A percentile compares a stretch with the other conserved stretches of the same genome.
Conservation (phyloP, 2,329 filamentous ascomycete genomes). For the Trichothecium roseum region DNA sequence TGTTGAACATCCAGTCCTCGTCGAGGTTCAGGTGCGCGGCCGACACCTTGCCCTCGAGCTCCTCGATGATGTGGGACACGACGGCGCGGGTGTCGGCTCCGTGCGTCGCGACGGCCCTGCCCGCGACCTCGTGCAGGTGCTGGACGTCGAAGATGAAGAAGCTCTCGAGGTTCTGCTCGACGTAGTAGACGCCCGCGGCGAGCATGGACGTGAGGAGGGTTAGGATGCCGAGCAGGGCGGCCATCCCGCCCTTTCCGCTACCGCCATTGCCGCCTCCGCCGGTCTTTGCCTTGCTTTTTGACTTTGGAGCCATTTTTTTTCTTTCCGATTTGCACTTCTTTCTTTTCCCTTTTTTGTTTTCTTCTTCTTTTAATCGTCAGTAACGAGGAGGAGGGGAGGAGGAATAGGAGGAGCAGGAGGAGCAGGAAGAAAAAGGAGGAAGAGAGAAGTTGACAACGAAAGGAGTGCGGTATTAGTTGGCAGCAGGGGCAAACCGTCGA, state of each 20-base stretch:
- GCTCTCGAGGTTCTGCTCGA: conserved; percentile 47
- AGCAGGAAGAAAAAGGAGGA: too few relatives aligned
- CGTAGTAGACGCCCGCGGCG: conserved; percentile 39
- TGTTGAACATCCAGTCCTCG: conserved; percentile 87
- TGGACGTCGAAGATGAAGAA: conserved; percentile 69
- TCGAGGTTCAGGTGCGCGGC: conserved; percentile 52
- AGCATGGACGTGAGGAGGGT: conserved; percentile 44
- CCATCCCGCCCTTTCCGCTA: conserved; percentile 14
- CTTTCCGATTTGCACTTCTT: background rate
- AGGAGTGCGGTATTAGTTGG: too few relatives aligned
- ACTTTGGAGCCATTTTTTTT: background rate
- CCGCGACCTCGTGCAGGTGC: conserved; percentile 58
- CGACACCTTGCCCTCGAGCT: conserved; percentile 44
- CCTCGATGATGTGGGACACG: conserved; percentile 58
- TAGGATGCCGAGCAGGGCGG: conserved; percentile 35
- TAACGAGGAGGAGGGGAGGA: too few relatives aligned
- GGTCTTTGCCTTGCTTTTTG: too few relatives aligned
- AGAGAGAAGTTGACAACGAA: too few relatives aligned
- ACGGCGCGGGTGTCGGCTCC: conserved; percentile 66
- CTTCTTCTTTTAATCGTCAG: background rate
- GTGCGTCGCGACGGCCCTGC: conserved; percentile 54
- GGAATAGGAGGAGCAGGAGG: too few relatives aligned
- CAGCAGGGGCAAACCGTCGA: too few relatives aligned
- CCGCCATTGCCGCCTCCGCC: too few relatives aligned
- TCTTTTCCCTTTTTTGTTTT: background rate